These are phyloP conservation scores for Strombidium stylifer DNA, from an alignment of 73 alveolate genomes.

Conservation along the genomic window DNA sequence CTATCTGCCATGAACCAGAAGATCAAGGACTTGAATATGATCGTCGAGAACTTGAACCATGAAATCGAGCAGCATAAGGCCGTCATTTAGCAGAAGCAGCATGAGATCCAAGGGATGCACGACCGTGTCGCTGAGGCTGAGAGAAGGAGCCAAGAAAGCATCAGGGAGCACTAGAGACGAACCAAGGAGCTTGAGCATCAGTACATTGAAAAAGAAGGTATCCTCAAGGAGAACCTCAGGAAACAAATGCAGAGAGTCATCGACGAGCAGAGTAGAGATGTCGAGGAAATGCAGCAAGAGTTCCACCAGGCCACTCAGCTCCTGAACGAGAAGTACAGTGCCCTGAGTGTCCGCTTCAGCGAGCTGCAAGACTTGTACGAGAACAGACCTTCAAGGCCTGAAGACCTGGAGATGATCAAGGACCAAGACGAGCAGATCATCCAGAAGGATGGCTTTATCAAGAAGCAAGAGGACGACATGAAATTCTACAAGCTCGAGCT, in stretches of 20 bases:
- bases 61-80: slow-evolving; percentile 30
- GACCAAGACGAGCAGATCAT: slow-evolving; percentile 53
- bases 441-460: slow-evolving; percentile 67
- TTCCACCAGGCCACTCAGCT: slow-evolving; percentile 50
- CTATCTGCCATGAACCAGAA: slow-evolving; percentile 1
- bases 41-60: slow-evolving; percentile 10
- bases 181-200: slow-evolving; percentile 8
- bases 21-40: slow-evolving; percentile 16
- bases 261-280: slow-evolving; percentile 51
- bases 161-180: slow-evolving; percentile 4
- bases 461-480: slow-evolving; percentile 90
- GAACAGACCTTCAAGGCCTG: slow-evolving; percentile 80
- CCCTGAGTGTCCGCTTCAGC: slow-evolving; percentile 36
- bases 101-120: slow-evolving; percentile 8
- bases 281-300: slow-evolving; percentile 38
- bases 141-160: slow-evolving; percentile 26
- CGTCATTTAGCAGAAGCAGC: neutral
- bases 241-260: slow-evolving; percentile 48
- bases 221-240: slow-evolving; percentile 38
- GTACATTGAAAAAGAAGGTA: slow-evolving; percentile 36
- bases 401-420: slow-evolving; percentile 67
- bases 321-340: slow-evolving; percentile 60
- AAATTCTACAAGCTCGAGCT: slow-evolving; percentile 94
- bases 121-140: slow-evolving; percentile 41
- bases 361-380: slow-evolving; percentile 65